phyloP scores from a whole-genome alignment of 2,329 filamentous ascomycete species.

The Chrysoporthe austroafricana region DNA sequence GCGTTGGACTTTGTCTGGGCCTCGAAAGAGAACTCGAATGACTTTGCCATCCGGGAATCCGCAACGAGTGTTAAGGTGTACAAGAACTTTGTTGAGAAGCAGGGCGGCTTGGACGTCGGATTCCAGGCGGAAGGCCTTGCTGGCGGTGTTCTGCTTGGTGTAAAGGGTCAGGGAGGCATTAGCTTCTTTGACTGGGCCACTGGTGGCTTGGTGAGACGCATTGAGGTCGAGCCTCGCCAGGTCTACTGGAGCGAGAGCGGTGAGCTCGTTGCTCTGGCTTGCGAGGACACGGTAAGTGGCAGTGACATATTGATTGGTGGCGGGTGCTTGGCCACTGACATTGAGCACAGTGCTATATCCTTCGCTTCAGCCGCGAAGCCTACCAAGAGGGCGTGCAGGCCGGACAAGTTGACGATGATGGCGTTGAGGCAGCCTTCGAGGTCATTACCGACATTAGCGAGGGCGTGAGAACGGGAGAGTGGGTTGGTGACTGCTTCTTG shows the following conservation, averaged over 20 bases:
- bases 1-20: constrained; percentile 97
- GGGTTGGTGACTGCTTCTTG: constrained; percentile 98
- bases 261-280: constrained; percentile 89
- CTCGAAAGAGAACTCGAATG: constrained; percentile 95
- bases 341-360: constrained; percentile 63
- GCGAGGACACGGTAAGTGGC: constrained; percentile 77
- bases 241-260: constrained; percentile 98
- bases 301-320: neutral
- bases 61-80: constrained; percentile 94
- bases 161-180: constrained; percentile 92
- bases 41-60: constrained; percentile 96
- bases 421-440: constrained; percentile 94
- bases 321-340: neutral
- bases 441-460: constrained; percentile 96
- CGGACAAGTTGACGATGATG: constrained; percentile 84
- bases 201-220: constrained; percentile 85
- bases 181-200: constrained; percentile 97
- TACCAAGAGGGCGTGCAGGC: constrained; percentile 83
- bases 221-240: constrained; percentile 76
- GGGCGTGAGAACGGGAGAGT: constrained; percentile 90
- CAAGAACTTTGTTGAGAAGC: constrained; percentile 95
- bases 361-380: constrained; percentile 87
- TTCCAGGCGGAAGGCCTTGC: constrained; percentile 93
- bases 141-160: constrained; percentile 87
- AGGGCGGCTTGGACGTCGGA: constrained; percentile 85